A percentile compares a stretch with the other conserved stretches of the same genome.
phyloP scores from a whole-genome alignment of 2,329 filamentous ascomycete species.

The Pseudogymnoascus sp. region DNA sequence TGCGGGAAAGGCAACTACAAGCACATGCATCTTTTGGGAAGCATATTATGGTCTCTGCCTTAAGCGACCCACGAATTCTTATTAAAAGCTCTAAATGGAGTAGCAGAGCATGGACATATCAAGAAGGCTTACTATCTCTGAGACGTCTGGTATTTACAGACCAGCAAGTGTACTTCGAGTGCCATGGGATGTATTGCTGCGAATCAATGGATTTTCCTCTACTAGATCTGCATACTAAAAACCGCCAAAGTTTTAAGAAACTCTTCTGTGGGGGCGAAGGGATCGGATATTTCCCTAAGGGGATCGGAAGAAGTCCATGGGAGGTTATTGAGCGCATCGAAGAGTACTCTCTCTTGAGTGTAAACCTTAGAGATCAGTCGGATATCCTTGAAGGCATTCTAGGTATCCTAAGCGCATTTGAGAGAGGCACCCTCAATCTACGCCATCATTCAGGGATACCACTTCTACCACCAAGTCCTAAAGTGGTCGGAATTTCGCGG shows the following conservation, averaged over 20 bases:
- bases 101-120: conserved; percentile 31
- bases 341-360: neutral
- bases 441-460: neutral
- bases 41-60: conserved; percentile 11
- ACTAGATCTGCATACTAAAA: neutral
- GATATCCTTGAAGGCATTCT: neutral
- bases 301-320: neutral
- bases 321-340: neutral
- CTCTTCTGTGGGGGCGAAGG: neutral
- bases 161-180: conserved; percentile 25
- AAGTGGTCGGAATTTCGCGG: neutral
- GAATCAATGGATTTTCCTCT: conserved; percentile 13
- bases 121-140: conserved; percentile 27
- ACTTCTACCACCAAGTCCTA: neutral
- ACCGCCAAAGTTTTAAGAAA: neutral
- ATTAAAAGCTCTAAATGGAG: conserved; percentile 16
- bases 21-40: conserved; percentile 11
- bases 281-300: neutral
- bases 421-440: neutral
- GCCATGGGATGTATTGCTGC: conserved; percentile 17
- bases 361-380: neutral
- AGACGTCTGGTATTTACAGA: conserved; percentile 29
- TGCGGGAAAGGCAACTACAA: conserved; percentile 9
- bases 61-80: neutral
- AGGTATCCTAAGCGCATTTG: neutral